Evolutionary conservation across 2,329 filamentous ascomycete genomes (phyloP).

Genomic region (Colletotrichum horii): DNA sequence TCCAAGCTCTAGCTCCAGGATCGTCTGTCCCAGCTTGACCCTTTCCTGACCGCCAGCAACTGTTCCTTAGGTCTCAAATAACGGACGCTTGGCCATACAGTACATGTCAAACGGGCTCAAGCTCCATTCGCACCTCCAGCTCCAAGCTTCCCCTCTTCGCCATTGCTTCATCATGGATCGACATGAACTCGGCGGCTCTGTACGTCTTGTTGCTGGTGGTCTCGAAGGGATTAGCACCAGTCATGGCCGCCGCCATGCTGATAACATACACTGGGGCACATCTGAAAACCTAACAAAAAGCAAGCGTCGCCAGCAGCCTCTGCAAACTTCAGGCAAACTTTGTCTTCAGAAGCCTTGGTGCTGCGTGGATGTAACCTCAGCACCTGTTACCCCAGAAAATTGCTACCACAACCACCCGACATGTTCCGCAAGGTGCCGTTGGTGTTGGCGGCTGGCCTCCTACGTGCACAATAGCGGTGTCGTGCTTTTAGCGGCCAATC

Average conservation of each 20-base stretch:
- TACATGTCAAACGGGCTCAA: neutral
- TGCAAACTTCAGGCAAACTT: slow-evolving; percentile 4
- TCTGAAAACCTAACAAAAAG: neutral
- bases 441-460: neutral
- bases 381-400: neutral
- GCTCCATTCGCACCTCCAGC: neutral
- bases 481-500: neutral
- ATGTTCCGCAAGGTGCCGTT: neutral
- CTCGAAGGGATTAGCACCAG: neutral
- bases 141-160: neutral
- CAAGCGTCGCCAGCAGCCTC: neutral
- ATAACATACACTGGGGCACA: neutral
- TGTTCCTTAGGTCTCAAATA: neutral
- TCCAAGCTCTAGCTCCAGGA: neutral
- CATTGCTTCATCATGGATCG: neutral
- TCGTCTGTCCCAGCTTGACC: neutral
- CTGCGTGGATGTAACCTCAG: neutral
- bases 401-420: neutral
- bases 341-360: slow-evolving; percentile 9
- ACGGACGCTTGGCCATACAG: neutral
- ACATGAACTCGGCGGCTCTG: neutral
- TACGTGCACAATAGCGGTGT: neutral
- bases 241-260: neutral
- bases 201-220: neutral
- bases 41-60: neutral